These are phyloP conservation scores for Pseudopyricularia javanii DNA, from an alignment of 2,329 filamentous ascomycete genomes.

Conservation along the genomic window DNA sequence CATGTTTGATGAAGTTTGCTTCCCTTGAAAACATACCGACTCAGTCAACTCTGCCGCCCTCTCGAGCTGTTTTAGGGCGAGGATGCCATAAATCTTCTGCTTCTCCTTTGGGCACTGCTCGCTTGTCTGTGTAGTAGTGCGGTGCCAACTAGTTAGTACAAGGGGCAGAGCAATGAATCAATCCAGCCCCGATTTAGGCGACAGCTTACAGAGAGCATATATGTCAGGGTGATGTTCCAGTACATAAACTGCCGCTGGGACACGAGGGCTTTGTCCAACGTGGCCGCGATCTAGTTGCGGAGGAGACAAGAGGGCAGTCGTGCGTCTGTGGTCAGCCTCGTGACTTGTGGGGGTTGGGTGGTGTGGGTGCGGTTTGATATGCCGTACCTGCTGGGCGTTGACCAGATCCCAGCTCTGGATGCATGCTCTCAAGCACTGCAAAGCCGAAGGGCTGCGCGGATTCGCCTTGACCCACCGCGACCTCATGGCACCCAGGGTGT, in stretches of 20 bases:
- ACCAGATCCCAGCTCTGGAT: constrained; percentile 41
- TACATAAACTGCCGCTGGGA: constrained; percentile 35
- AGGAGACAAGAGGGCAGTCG: neutral
- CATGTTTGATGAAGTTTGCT: neutral
- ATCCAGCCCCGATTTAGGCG: too few relatives aligned
- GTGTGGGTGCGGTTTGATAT: neutral
- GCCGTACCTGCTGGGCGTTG: constrained; percentile 40
- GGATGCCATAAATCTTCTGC: constrained; percentile 35
- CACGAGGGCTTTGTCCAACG: constrained; percentile 35
- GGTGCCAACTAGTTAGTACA: neutral
- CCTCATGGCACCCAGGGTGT: constrained; percentile 36
- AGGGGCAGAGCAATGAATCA: too few relatives aligned
- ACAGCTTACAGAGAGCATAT: constrained; percentile 39
- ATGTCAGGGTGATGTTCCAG: constrained; percentile 41
- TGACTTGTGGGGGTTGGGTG: neutral
- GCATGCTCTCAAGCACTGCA: constrained; percentile 38
- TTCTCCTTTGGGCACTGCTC: constrained; percentile 33
- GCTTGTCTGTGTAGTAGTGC: constrained; percentile 24
- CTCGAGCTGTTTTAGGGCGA: constrained; percentile 38
- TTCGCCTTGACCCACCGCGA: constrained; percentile 38
- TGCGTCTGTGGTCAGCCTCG: neutral
- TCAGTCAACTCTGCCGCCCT: constrained; percentile 32
- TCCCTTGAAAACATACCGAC: constrained; percentile 17
- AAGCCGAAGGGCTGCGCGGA: constrained; percentile 28
- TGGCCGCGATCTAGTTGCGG: constrained; percentile 34